Evolutionary conservation across 2,329 filamentous ascomycete genomes (phyloP), one percentile per base, ranked within the genome.

Genomic region (Fusarium proliferatum): DNA sequence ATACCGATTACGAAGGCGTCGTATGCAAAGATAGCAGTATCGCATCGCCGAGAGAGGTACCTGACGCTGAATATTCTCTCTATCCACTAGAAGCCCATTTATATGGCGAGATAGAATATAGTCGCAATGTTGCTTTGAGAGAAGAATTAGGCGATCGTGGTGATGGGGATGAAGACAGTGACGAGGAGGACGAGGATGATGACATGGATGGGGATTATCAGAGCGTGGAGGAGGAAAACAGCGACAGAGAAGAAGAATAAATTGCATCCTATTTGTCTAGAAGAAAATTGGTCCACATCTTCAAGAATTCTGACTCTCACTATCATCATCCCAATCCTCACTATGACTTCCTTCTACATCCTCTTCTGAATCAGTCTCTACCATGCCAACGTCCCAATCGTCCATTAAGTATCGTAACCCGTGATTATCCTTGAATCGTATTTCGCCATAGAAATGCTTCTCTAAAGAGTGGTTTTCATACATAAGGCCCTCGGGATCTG

Each of bases 31-130:
- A 43, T 12, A 23, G n/a, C 42, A 43, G 42, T 16, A 23, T 43
- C 6, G 42, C n/a, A 43, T 17, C 41, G n/a, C 41, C 15, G 21
- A 41, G 21, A 33, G 11, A 33, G 11, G 30, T 13, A 6, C 30
- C 30, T 33, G 2, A 13, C 30, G 5, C 5, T 12, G 30, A 33
- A 33, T 5, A 6, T 2, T 5, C 30, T 33, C 11, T 2, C 11
- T 33, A 33, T 33, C 30, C 4, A 33, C 15, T 43, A n/a, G 42
- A 43, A 43, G 42, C n/a, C n/a, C 15, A 43, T 43, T 23, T 23
- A 3, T 43, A 43, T 6, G n/a, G 41, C 15, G n/a, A 43, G 15
- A 43, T 43, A 4, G n/a, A 43, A 23, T 43, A 23, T 11, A 17
- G 6, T 43, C 5, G 7, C 9, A 43, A 42, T 16, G 9, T 11